Evolutionary conservation across 1,284 basidiomycete genomes (phyloP).

Genomic region (Sporisorium sorghi): DNA sequence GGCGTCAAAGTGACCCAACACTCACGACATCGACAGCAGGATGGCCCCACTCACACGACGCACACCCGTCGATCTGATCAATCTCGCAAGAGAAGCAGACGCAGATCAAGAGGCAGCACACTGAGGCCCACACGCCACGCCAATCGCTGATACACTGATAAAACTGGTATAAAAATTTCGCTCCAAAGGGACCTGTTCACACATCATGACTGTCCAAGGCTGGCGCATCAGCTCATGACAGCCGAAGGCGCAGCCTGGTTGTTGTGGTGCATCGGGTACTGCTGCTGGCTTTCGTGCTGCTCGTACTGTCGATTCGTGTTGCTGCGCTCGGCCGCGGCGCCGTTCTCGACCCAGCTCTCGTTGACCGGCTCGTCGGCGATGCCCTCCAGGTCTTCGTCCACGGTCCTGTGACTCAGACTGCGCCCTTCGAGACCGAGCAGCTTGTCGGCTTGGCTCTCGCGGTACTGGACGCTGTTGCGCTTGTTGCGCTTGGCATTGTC

Average conservation of each 20-base stretch:
- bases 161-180: constrained; percentile 7
- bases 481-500: constrained; percentile 33
- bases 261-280: constrained; percentile 3
- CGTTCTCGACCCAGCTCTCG: constrained; percentile 21
- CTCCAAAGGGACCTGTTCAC: not conserved
- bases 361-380: constrained; percentile 21
- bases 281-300: constrained; percentile 1
- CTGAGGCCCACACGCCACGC: not conserved
- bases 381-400: constrained; percentile 45
- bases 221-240: constrained; percentile 17
- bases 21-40: no score
- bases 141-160: not conserved
- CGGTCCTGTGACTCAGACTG: constrained; percentile 26
- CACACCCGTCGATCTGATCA: not conserved
- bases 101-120: not conserved
- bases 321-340: not conserved
- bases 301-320: constrained; percentile 14
- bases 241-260: constrained; percentile 10
- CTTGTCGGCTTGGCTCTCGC: constrained; percentile 46
- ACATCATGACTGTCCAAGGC: no score
- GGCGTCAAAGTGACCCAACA: not conserved
- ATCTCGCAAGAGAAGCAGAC: not conserved
- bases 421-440: constrained; percentile 50
- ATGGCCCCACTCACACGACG: no score
- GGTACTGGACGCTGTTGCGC: constrained; percentile 47